Evolutionary conservation across 371 early-diverging fungal species (phyloP), one percentile per base, ranked within the genome.

Genomic region (Mortierella sp.): DNA sequence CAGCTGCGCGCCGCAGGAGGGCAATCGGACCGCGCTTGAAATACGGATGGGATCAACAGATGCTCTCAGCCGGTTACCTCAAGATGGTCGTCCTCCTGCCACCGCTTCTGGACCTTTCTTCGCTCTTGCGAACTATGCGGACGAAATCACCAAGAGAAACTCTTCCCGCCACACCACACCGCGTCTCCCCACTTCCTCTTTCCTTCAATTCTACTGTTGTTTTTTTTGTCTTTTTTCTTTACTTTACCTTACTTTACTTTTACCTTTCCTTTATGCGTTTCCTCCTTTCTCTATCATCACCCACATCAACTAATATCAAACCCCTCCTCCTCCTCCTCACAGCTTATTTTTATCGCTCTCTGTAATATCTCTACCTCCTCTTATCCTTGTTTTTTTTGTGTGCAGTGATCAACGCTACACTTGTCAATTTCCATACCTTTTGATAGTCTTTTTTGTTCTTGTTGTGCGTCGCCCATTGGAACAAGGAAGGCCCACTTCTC

Each of bases 251-350:
- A 48, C n/a, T 74, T 24, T 46, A 46, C 21, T 68, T 68, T 68
- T 70, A 43, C 48, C 46, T 74, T 48, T 56, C 35, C 35, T 70
- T 35, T 76, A 14, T 60, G 43, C 56, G 56, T 74, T 72, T 75
- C 29, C 60, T 48, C 68, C 73, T 24, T 48, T 58, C 35, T 49
- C 41, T 46, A 71, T 27, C 51, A 32, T 41, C 54, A 35, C 35
- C 49, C 38, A 51, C 72, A 49, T 58, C 58, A n/a, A 72, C 51
- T 65, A 51, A 41, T 71, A 71, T 49, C 74, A 38, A 44, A 41
- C 41, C 55, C 18, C 46, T 16, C 24, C 8, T 51, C 65, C 65
- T 70, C 63, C 63, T 55, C 16, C 54, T 54, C 24, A 54, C 21
- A 16, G 6, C 27, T 29, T 58, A 3, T 10, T 27, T 29, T 32